Conservation (phyloP, 176 grass and related monocot species). For the Eragrostis curvula region DNA sequence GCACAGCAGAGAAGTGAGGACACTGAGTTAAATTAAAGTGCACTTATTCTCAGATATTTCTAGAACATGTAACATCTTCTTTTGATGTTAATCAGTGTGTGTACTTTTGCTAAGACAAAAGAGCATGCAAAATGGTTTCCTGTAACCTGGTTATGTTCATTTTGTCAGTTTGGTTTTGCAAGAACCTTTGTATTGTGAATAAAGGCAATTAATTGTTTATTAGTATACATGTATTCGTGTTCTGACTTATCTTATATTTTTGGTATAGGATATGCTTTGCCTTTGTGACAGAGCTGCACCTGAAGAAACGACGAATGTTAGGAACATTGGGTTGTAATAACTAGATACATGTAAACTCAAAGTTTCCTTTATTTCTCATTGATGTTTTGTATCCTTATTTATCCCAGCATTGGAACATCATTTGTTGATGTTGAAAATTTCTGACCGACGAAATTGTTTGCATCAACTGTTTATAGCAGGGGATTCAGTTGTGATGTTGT, state of each 20-base stretch:
- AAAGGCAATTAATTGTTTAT: not conserved
- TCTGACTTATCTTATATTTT: conserved; percentile 41
- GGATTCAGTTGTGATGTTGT: too few relatives aligned
- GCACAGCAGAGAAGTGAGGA: too few relatives aligned
- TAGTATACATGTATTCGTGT: not conserved
- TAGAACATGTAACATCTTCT: not conserved
- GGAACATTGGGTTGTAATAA: conserved; percentile 39
- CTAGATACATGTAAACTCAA: conserved; percentile 13
- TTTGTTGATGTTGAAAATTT: not conserved
- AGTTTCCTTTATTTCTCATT: not conserved
- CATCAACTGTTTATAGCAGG: too few relatives aligned
- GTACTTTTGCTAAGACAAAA: too few relatives aligned
- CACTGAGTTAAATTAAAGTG: too few relatives aligned
- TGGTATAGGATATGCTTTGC: conserved; percentile 63
- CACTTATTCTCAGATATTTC: too few relatives aligned
- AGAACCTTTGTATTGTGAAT: not conserved
- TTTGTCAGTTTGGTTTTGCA: too few relatives aligned
- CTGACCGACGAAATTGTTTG: not conserved
- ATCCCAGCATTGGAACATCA: not conserved
- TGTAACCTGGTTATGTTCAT: too few relatives aligned
- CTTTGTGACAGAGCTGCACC: conserved; percentile 54
- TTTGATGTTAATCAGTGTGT: too few relatives aligned
- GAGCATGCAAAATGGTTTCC: too few relatives aligned
- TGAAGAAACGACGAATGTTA: conserved; percentile 45
- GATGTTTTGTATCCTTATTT: not conserved